Base-by-base conservation (phyloP, 78 protist genomes). In the Mantamonas sphyraenae region DNA sequence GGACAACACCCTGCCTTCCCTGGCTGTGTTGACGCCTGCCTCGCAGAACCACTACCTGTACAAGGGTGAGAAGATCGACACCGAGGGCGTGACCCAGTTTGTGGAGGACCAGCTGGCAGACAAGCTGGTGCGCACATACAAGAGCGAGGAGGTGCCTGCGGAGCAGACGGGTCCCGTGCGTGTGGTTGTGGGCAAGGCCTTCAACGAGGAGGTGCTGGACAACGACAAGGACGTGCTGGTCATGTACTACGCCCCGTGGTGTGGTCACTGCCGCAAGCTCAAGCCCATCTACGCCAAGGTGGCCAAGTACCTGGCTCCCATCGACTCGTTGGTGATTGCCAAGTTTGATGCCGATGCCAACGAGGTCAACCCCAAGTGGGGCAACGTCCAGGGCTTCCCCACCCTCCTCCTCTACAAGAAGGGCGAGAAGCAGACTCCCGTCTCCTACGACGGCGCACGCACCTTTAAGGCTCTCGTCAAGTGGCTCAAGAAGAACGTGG, bases 241-340 rank as follows among this genome's bases (percentile, higher is more conserved):
- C 37, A 31, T 59, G 35, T 12, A 10, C 10, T 3, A 65, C 40
- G 83, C 89, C 2, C 87, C 93, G 34, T 83, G 93, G 93, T 88
- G 93, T 73, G 90, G 93, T 33, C 89, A 84, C 73, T 88, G 93
- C 81, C 80, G 84, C 80, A 73, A 68, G 62, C 71, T 88, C 37
- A 82, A 69, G n/a, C 93, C 93, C 68, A 74, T 63, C 55, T 84
- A 58, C 53, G 86, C 80, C 33, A 77, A 83, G 58, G 69, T 79
- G 30, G 93, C 73, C 45, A 60, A 37, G 61, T 8, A 51, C 30
- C 63, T 39, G 34, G 40, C 2, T 4, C 34, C 14, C 61, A 30
- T 9, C 60, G 39, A 1, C 31, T 10, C 68, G 42, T 19, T 76
- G 0, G 69, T 67, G 34, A 67, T 58, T 31, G 80, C 80, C 72